Evolutionary conservation across 2,329 filamentous ascomycete species (phyloP), one percentile per base, ranked within the genome.

Genomic region (Penicillium concentricum): DNA sequence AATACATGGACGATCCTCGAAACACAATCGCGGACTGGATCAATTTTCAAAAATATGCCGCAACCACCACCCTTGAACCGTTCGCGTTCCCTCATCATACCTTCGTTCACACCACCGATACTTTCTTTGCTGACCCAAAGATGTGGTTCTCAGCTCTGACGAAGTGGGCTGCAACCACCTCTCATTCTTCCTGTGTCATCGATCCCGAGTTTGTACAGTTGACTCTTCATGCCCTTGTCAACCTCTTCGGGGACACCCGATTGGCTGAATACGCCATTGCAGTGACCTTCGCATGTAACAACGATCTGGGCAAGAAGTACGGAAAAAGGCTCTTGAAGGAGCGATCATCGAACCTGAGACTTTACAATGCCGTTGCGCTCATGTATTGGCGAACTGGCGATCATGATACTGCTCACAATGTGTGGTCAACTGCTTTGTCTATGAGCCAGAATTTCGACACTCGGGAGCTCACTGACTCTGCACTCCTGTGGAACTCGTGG

Each of bases 281-380:
- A 1, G 81, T 93, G 45, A 84, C 88, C 64, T 83, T 82, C 48
- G 68, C 73, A 0, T 82, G 83, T 54, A 82, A 86, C 42, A 77
- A 82, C 0, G 67, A 72, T 1, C 78, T 75, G 2, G 84, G 86
- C 26, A 87, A 84, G 62, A 95, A 91, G 68, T 78, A 82, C 7
- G 90, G 91, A 0, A 96, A 91, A 66, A 74, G 75, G 7, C 76
- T 96, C 0, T 74, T 97, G n/a, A 93, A 89, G 68, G 81, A 80
- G 46, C 83, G 84, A 54, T 79, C 86, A 0, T 79, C 84, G 1
- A 88, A 85, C 63, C 71, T 90, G 3, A 77, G 80, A 15, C 77
- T 97, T 0, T 97, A 95, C 73, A 89, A 91, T 63, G 85, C 87
- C 0, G 96, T 93, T 67, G 90, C 88, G 0, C 74, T 91, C 15